A percentile compares a stretch with the other conserved stretches of the same genome.
Conservation (phyloP, 306 rosid genomes). For the barrel medic (Medicago truncatula) region DNA sequence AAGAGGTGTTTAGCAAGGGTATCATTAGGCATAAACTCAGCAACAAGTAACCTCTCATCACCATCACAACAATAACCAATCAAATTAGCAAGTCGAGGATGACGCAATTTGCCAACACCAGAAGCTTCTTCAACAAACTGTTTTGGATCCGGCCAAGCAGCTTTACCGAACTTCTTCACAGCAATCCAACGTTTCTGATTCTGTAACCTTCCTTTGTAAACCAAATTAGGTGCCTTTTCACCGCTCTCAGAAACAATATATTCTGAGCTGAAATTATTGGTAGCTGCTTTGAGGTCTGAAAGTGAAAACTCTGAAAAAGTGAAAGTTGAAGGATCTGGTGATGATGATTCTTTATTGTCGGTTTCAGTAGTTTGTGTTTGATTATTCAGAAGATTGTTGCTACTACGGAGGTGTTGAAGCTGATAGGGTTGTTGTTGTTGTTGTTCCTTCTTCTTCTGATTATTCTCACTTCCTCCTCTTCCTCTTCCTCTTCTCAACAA, state of each 20-base stretch:
- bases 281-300: conserved; percentile 79
- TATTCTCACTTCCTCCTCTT: conserved; percentile 16
- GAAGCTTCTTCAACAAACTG: conserved; percentile 96
- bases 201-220: conserved; percentile 81
- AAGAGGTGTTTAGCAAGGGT: conserved; percentile 97
- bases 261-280: conserved; percentile 81
- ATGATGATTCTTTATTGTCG: neutral
- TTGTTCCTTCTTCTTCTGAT: neutral
- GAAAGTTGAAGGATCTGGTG: conserved; percentile 19
- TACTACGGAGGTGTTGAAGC: neutral
- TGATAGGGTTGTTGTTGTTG: conserved; percentile 46
- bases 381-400: neutral
- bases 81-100: conserved; percentile 82
- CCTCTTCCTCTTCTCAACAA: neutral
- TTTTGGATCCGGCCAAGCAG: conserved; percentile 97
- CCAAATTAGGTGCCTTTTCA: conserved; percentile 86
- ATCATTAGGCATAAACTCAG: conserved; percentile 96
- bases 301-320: conserved; percentile 78
- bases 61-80: conserved; percentile 97
- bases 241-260: conserved; percentile 92
- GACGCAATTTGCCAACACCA: conserved; percentile 83
- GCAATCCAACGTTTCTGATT: conserved; percentile 81
- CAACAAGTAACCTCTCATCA: conserved; percentile 95
- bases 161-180: conserved; percentile 88
- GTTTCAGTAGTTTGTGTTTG: neutral